A percentile compares a stretch with the other conserved stretches of the same genome.
These are phyloP conservation scores for Syzygium malaccense DNA, from an alignment of 441 rosid genomes.

Conservation along the genomic window DNA sequence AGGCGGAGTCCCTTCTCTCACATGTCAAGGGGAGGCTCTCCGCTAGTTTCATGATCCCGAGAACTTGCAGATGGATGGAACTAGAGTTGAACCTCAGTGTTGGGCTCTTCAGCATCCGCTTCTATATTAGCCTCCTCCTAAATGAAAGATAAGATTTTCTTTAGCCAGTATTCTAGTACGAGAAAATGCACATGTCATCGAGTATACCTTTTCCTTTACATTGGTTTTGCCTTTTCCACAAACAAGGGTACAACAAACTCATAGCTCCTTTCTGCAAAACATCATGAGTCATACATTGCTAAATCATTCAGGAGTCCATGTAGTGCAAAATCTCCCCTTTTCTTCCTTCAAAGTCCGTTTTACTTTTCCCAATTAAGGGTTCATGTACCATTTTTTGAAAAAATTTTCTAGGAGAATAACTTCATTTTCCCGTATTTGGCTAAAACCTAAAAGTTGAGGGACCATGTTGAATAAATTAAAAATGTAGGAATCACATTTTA, in stretches of 20 bases:
- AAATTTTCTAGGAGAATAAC: no score
- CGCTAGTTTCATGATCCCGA: not conserved
- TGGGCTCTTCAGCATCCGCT: not conserved
- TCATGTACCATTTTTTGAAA: no score
- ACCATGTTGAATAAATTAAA: no score
- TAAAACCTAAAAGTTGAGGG: no score
- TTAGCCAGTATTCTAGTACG: not conserved
- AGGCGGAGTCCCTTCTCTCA: not conserved
- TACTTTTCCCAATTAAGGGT: no score
- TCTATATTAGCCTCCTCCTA: not conserved
- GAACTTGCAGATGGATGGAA: not conserved
- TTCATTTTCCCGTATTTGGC: no score
- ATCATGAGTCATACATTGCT: not conserved
- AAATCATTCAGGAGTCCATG: not conserved
- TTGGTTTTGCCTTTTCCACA: not conserved
- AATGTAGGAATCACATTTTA: accelerated
- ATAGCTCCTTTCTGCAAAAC: not conserved
- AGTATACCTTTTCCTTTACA: not conserved
- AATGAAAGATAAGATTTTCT: not conserved
- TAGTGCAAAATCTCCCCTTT: not conserved
- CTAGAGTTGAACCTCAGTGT: not conserved
- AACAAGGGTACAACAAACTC: not conserved
- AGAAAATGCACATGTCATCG: not conserved
- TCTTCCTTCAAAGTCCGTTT: not conserved
- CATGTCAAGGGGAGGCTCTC: not conserved